These are phyloP conservation scores for Talaromyces marneffei DNA, from an alignment of 2,329 filamentous ascomycete species.

Conservation along the genomic window DNA sequence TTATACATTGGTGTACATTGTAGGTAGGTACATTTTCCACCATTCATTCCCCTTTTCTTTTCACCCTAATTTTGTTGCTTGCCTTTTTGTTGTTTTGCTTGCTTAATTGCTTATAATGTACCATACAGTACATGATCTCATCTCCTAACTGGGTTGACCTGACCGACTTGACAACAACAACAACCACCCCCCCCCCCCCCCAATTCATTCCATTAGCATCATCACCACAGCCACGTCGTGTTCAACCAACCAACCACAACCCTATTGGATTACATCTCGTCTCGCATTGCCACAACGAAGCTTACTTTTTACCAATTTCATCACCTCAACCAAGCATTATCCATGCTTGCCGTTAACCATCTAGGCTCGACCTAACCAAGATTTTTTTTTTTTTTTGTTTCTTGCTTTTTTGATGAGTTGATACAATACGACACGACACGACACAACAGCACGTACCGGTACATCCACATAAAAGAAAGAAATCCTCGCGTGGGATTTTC, in stretches of 20 bases:
- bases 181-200: too few relatives aligned
- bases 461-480: neutral
- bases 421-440: neutral
- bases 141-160: neutral
- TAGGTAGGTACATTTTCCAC: neutral
- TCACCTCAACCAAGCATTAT: neutral
- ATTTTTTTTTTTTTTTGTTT: neutral
- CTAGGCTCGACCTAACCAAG: neutral
- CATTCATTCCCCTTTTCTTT: neutral
- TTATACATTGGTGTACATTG: neutral
- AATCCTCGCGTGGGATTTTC: neutral
- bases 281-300: conserved; percentile 1
- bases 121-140: neutral
- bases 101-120: neutral
- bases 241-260: neutral
- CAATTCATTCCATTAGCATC: neutral
- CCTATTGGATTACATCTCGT: neutral
- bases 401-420: neutral
- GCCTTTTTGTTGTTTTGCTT: neutral
- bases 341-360: neutral
- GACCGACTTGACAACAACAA: neutral
- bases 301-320: neutral
- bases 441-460: neutral
- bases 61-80: neutral
- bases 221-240: neutral